Base-by-base conservation (phyloP, 2,329 filamentous ascomycete species). In the Trichophyton verrucosum region DNA sequence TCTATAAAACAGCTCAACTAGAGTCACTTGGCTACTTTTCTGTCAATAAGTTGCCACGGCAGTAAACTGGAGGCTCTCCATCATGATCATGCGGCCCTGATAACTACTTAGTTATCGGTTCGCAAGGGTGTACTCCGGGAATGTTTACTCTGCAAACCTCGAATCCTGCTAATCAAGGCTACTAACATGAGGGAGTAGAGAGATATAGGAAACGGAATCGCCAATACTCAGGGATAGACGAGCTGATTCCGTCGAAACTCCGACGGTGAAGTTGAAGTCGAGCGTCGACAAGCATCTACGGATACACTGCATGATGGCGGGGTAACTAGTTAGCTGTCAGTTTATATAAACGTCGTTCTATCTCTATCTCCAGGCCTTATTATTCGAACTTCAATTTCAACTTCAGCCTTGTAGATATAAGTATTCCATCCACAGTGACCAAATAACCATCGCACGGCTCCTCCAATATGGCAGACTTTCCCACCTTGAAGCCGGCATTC, bases 401-500 rank as follows among this genome's bases (percentile, higher is more conserved):
- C 38, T 15, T 40, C 15, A n/a, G 17, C 9, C 9, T 47, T 1
- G 44, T 36, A 47, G 44, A 47, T 13, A 47, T 47, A 5, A 20
- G 15, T 44, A 36, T 36, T 36, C 27, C 27, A 27, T 7, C 7
- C 27, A 27, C 27, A 7, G 27, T 27, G 7, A 27, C 5, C 7
- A 27, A 5, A 5, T 27, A 27, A 7, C 27, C 27, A 27, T 27
- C 27, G 42, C 42, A 20, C 15, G 44, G 11, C 8, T 20, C 9
- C 8, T n/a, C 15, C 33, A 11, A n/a, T 9, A 74, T 74, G 71
- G 66, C 73, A 11, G 70, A 67, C 53, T 76, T 73, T 58, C 75
- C 75, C 11, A 67, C 65, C 36, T 65, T 76, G 56, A 66, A 75
- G 63, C 75, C 74, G 3, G 75, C 74, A 15, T 74, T 76, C 59